Conservation (phyloP, 1,139 yeast genomes). For the Zygosaccharomyces sapae region DNA sequence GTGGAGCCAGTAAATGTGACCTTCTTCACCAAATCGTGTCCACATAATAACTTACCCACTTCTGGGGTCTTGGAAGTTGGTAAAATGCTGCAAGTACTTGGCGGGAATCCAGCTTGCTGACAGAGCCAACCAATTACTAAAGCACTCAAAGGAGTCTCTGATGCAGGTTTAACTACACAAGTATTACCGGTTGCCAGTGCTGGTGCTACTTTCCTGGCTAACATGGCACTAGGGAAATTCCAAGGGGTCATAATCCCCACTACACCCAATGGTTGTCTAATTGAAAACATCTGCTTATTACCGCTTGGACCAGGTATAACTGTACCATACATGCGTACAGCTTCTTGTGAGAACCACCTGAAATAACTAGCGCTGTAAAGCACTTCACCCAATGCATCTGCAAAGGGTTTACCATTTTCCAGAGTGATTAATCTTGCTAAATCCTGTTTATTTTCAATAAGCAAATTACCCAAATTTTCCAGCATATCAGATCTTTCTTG, state of each 20-base stretch:
- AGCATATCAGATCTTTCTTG: slow-evolving; percentile 42
- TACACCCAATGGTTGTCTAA: slow-evolving; percentile 55
- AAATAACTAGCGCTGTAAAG: slow-evolving; percentile 39
- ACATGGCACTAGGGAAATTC: slow-evolving; percentile 66
- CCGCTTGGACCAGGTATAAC: slow-evolving; percentile 32
- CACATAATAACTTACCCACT: slow-evolving; percentile 41
- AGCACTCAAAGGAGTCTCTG: slow-evolving; percentile 61
- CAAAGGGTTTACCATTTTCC: slow-evolving; percentile 39
- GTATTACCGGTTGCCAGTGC: slow-evolving; percentile 65
- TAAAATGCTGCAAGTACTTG: slow-evolving; percentile 58
- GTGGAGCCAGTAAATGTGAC: slow-evolving; percentile 52
- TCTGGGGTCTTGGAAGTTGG: slow-evolving; percentile 55
- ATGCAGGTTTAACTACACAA: slow-evolving; percentile 59
- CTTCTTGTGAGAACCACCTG: slow-evolving; percentile 43
- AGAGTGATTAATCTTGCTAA: slow-evolving; percentile 37
- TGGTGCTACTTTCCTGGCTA: slow-evolving; percentile 62
- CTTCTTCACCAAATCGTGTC: slow-evolving; percentile 35
- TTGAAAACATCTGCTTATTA: slow-evolving; percentile 40
- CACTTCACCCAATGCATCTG: slow-evolving; percentile 40
- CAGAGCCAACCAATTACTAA: slow-evolving; percentile 50
- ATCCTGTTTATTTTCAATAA: slow-evolving; percentile 36
- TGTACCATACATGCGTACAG: slow-evolving; percentile 38
- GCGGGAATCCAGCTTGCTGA: slow-evolving; percentile 58
- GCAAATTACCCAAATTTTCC: slow-evolving; percentile 35
- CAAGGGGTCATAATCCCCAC: slow-evolving; percentile 68